Conservation (phyloP, 2,329 filamentous ascomycete species). For the Xylariaceae sp. region DNA sequence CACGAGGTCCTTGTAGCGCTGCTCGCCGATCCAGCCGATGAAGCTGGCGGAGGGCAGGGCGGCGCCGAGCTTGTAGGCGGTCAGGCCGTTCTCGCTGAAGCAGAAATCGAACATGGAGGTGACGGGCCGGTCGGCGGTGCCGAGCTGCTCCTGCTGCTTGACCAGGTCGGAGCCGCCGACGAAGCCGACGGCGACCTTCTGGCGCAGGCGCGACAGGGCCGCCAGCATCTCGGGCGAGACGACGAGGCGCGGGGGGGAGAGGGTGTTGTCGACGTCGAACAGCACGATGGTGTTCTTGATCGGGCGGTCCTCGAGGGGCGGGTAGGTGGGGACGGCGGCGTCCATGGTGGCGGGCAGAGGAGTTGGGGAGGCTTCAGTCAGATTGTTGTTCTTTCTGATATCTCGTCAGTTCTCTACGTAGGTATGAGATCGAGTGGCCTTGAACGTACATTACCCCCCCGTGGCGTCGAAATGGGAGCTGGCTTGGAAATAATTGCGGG, state of each 20-base stretch:
- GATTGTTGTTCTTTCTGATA: too few relatives aligned
- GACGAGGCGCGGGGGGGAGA: conserved; percentile 73
- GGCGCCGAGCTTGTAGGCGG: conserved; percentile 78
- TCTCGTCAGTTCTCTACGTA: too few relatives aligned
- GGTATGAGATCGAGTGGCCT: too few relatives aligned
- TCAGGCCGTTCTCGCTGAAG: conserved; percentile 96
- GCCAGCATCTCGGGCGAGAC: conserved; percentile 79
- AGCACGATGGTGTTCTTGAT: conserved; percentile 91
- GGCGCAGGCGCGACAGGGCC: conserved; percentile 73
- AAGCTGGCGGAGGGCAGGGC: conserved; percentile 76
- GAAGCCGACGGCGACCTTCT: conserved; percentile 85
- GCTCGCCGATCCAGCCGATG: conserved; percentile 87
- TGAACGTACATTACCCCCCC: too few relatives aligned
- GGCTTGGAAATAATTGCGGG: background rate
- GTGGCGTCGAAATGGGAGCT: too few relatives aligned
- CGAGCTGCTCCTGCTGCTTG: conserved; percentile 97
- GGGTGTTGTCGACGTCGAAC: conserved; percentile 93
- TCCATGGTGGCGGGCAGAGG: conserved; percentile 39
- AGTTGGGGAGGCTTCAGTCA: too few relatives aligned
- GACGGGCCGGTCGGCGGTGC: conserved; percentile 62
- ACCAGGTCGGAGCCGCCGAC: conserved; percentile 87
- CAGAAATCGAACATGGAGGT: conserved; percentile 92
- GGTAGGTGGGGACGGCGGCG: conserved; percentile 44
- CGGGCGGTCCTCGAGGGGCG: conserved; percentile 76
- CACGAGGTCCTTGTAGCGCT: conserved; percentile 71